Conservation (phyloP, 2,329 filamentous ascomycete species). For the Aspergillus sp. region DNA sequence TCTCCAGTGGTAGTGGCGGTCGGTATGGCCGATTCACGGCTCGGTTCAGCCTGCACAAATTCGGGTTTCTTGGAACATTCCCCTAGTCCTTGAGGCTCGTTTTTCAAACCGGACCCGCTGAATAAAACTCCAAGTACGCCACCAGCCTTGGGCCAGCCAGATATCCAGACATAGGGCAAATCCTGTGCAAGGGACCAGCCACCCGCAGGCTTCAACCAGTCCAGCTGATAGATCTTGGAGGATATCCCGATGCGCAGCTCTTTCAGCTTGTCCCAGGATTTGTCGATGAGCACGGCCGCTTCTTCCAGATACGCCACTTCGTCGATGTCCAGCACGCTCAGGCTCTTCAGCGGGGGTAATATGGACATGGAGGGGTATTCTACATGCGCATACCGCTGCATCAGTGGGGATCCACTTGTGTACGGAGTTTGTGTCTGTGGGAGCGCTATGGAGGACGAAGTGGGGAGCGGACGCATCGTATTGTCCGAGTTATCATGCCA, state of each 20-base stretch:
- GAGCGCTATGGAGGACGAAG: conserved; percentile 15
- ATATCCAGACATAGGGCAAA: conserved; percentile 2
- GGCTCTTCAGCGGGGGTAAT: conserved; percentile 68
- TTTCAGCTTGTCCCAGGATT: conserved; percentile 62
- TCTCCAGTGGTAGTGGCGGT: too few relatives aligned
- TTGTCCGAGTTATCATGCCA: conserved; percentile 73
- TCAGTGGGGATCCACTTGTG: conserved; percentile 33
- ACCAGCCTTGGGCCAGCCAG: conserved; percentile 31
- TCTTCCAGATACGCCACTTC: conserved; percentile 80
- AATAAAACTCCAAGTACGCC: conserved; percentile 33
- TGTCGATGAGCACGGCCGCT: conserved; percentile 72
- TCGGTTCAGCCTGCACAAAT: not conserved
- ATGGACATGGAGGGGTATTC: conserved; percentile 80
- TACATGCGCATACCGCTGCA: conserved; percentile 57
- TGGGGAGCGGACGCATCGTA: conserved; percentile 20
- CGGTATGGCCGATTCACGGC: too few relatives aligned
- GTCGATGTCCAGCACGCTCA: conserved; percentile 78
- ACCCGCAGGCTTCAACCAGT: conserved; percentile 28
- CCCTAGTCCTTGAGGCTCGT: not conserved
- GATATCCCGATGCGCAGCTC: conserved; percentile 75
- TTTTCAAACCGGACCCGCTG: conserved; percentile 4
- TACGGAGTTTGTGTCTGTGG: conserved; percentile 18
- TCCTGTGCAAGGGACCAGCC: conserved; percentile 12
- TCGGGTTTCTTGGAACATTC: conserved; percentile 7
- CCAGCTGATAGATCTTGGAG: conserved; percentile 24